These are phyloP conservation scores for Ogataea saltuana DNA, from an alignment of 805 yeast genomes.

Conservation along the genomic window DNA sequence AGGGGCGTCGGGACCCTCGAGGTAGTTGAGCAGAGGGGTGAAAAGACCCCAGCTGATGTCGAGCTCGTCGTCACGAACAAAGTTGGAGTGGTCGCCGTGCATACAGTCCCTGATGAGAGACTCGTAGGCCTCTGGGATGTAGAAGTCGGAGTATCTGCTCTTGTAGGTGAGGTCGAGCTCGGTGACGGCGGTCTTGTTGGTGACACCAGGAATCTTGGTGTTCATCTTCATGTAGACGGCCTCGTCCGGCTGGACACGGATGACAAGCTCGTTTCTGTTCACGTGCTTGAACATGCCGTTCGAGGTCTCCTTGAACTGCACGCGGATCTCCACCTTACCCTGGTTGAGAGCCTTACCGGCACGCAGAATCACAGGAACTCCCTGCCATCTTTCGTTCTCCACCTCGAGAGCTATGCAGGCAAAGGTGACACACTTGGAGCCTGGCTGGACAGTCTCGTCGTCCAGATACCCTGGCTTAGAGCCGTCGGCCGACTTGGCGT, in stretches of 20 bases:
- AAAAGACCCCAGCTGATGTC: conserved; percentile 91
- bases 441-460: conserved; percentile 82
- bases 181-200: conserved; percentile 77
- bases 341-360: conserved; percentile 98
- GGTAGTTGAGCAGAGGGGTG: conserved; percentile 82
- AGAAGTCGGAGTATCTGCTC: conserved; percentile 77
- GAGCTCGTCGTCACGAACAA: conserved; percentile 96
- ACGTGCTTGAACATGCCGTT: conserved; percentile 78
- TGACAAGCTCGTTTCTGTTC: conserved; percentile 89
- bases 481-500: conserved; percentile 81
- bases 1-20: conserved; percentile 74
- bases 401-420: conserved; percentile 82
- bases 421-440: conserved; percentile 86
- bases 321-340: conserved; percentile 91
- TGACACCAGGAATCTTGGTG: conserved; percentile 89
- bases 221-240: conserved; percentile 92
- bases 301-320: conserved; percentile 87
- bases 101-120: conserved; percentile 88
- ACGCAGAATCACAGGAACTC: conserved; percentile 92
- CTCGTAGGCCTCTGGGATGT: conserved; percentile 98
- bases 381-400: conserved; percentile 96
- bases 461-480: conserved; percentile 87
- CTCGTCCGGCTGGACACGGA: conserved; percentile 93
- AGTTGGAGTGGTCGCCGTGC: conserved; percentile 93
- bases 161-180: conserved; percentile 89